A percentile compares a stretch with the other conserved stretches of the same genome.
These are phyloP conservation scores for Parsonsia alboflavescens DNA, from an alignment of 257 asterid genomes.

Conservation along the genomic window DNA sequence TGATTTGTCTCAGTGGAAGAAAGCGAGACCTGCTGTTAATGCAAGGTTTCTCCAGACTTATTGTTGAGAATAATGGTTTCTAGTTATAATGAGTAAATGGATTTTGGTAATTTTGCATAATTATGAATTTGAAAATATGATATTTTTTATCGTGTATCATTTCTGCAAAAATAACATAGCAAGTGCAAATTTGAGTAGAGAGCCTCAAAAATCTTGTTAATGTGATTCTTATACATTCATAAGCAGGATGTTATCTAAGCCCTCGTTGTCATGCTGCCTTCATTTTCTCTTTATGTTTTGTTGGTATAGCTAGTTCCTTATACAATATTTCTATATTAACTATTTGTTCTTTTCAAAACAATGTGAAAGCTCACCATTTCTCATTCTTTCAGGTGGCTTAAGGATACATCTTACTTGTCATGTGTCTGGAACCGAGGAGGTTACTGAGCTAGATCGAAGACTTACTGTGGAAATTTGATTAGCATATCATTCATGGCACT, in stretches of 20 bases:
- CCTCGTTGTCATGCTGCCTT: background rate
- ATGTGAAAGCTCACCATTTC: background rate
- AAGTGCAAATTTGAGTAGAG: background rate
- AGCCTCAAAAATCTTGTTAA: background rate
- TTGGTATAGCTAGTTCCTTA: background rate
- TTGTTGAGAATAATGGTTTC: background rate
- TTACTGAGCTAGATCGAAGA: constrained; percentile 31
- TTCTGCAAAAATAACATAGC: background rate
- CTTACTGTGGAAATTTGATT: background rate
- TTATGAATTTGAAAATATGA: background rate
- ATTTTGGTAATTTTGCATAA: background rate
- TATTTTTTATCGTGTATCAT: background rate
- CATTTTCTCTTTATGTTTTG: background rate
- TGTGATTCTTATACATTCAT: background rate
- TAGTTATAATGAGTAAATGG: background rate
- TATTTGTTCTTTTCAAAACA: background rate
- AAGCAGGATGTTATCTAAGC: background rate
- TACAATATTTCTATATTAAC: background rate
- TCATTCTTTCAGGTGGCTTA: constrained; percentile 60
- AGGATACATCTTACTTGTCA: constrained; percentile 79
- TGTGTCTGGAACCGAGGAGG: constrained; percentile 83
- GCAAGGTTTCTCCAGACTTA: background rate
- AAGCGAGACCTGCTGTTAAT: background rate
- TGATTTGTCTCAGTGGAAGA: background rate
- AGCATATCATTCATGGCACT: background rate